Conservation (phyloP, 805 yeast species). For the Schwanniomyces pseudopolymorphus region DNA sequence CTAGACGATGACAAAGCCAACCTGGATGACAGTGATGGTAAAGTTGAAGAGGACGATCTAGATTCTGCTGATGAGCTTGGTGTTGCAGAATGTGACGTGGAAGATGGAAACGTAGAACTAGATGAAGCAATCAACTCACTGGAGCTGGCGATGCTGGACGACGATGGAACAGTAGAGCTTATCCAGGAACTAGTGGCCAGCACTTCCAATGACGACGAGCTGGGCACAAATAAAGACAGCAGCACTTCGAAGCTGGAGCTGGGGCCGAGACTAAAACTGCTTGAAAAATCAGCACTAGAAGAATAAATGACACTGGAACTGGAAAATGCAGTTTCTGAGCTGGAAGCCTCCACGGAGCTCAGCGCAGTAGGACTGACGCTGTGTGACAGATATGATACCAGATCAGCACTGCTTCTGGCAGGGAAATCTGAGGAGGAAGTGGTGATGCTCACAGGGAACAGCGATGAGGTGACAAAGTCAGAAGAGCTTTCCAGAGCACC, state of each 20-base stretch:
- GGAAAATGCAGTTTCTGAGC: neutral
- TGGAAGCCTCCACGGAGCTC: neutral
- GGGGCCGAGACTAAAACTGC: neutral
- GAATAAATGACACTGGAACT: neutral
- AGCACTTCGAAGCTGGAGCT: neutral
- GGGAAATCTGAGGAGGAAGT: neutral
- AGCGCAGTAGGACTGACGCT: neutral
- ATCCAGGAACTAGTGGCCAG: neutral
- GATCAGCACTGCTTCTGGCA: neutral
- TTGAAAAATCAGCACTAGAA: neutral
- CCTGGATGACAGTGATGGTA: slow-evolving; percentile 4
- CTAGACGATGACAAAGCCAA: neutral
- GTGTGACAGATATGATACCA: neutral
- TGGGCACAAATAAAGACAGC: neutral
- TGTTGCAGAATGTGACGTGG: slow-evolving; percentile 5
- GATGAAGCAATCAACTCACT: neutral
- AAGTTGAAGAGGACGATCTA: slow-evolving; percentile 4
- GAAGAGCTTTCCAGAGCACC: neutral
- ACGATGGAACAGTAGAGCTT: neutral
- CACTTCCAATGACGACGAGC: neutral
- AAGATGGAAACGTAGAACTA: neutral
- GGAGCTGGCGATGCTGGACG: neutral
- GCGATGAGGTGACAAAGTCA: neutral
- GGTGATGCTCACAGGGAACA: neutral
- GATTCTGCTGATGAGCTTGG: slow-evolving; percentile 7